Conservation (phyloP, 768 basidiomycete species). For the Suillus placidus region DNA sequence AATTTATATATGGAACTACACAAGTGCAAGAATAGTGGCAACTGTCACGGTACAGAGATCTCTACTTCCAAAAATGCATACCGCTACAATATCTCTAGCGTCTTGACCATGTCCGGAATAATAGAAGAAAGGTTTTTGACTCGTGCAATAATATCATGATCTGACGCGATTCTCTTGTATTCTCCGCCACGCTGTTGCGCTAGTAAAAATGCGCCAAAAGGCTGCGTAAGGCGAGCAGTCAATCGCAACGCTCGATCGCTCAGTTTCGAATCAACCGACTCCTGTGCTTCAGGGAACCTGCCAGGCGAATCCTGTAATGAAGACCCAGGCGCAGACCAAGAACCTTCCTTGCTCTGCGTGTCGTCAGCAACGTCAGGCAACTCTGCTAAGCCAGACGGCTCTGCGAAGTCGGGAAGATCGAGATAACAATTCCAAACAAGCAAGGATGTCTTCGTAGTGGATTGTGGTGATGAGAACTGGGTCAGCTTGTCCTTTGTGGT, state of each 20-base stretch:
- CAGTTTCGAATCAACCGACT: not conserved
- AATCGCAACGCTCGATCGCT: not conserved
- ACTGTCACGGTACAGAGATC: no score
- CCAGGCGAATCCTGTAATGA: no score
- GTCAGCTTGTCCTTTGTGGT: not conserved
- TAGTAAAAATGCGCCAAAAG: not conserved
- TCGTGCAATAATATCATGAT: not conserved
- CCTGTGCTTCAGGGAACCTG: not conserved
- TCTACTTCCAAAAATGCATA: not conserved
- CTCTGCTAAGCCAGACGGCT: not conserved
- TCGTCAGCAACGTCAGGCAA: not conserved
- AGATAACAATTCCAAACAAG: not conserved
- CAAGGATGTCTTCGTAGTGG: not conserved
- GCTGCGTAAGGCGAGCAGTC: not conserved
- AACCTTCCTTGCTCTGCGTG: not conserved
- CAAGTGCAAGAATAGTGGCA: no score
- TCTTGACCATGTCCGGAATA: not conserved
- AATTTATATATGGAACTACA: no score
- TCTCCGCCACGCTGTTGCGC: not conserved
- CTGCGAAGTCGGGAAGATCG: not conserved
- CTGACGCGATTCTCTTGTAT: not conserved
- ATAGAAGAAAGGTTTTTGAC: not conserved
- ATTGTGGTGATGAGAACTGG: not conserved
- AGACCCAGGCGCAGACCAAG: not conserved
- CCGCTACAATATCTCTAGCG: not conserved